phyloP scores from a whole-genome alignment of 352 stramenopile species.

The Phytophthora podocarpi region DNA sequence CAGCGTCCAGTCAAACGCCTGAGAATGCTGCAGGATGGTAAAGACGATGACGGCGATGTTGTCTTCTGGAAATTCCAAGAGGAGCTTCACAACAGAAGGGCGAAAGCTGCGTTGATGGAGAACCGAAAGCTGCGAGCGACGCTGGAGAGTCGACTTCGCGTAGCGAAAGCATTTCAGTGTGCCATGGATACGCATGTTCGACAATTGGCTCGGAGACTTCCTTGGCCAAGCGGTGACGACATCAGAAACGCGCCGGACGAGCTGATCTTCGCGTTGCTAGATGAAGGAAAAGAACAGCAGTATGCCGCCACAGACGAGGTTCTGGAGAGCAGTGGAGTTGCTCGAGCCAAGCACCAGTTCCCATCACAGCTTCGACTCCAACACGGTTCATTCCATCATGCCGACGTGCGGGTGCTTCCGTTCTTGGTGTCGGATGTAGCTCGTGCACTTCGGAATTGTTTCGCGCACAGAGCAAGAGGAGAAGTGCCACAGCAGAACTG shows the following conservation, averaged over 20 bases:
- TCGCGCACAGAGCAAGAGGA: too few species aligned
- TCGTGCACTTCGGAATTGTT: too few species aligned
- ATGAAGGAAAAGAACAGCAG: slow-evolving; percentile 6
- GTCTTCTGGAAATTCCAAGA: too few species aligned
- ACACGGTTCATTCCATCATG: slow-evolving; percentile 11
- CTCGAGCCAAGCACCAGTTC: slow-evolving; percentile 8
- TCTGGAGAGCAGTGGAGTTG: slow-evolving; percentile 8
- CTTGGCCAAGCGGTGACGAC: not conserved
- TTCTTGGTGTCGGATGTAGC: slow-evolving; percentile 20
- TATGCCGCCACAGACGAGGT: not conserved
- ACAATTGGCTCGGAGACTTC: not conserved
- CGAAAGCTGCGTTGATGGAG: too few species aligned
- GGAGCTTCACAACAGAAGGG: too few species aligned
- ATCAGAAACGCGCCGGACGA: slow-evolving; percentile 4
- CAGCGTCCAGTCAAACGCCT: not conserved
- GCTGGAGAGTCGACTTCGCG: not conserved
- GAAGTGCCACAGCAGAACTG: slow-evolving; percentile 11
- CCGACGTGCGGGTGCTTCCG: slow-evolving; percentile 26
- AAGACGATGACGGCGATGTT: too few species aligned
- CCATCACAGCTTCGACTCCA: slow-evolving; percentile 13
- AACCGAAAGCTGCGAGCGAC: not conserved
- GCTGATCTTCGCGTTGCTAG: slow-evolving; percentile 9
- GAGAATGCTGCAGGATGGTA: too few species aligned
- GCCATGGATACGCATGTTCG: not conserved
- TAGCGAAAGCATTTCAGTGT: not conserved